Evolutionary conservation across 768 basidiomycete genomes (phyloP), one percentile per base, ranked within the genome.

Genomic region (Leccinum variicolor): DNA sequence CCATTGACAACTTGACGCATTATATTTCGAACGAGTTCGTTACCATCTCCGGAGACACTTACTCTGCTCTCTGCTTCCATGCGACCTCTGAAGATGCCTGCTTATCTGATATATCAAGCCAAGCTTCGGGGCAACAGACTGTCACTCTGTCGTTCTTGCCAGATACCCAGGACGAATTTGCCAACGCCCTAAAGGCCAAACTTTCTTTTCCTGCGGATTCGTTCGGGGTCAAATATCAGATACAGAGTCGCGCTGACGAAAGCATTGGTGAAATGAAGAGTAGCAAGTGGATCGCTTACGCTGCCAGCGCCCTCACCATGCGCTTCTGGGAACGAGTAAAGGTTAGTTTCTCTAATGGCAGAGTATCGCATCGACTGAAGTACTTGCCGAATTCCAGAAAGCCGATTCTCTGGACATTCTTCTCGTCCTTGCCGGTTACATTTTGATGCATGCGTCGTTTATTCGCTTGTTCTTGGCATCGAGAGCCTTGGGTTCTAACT

Each of bases 321-420:
- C 84, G 94, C 13, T 94, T 96, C 79, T 95, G 87, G 84, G 84
- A 88, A 52, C 79, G 95, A 31, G 84, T 90, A 49, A 92, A 90
- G 84, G 85, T 86, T 43, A 64, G 74, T 74, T 54, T 66, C 56
- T 41, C 58, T 17, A 57, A 36, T 26, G 15, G 52, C 5, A 56
- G 15, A 11, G 36, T 53, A 25, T 33, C 15, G 14, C 21, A 17
- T 47, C 28, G 33, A 8, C 43, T 62, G 9, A 68, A 54, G 19
- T 53, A 66, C 52, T 65, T 57, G 55, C 57, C 45, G 21, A 58
- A 64, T 34, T 55, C 13, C 74, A 90, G 85, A 92, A 94, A 77
- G 94, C 97, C 11, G 92, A 97, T 73, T 94, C 94, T 1, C 84
- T 95, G 23, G 97, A 99, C 74, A 98, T 99, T 66, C 78, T 96